Conservation (phyloP, 768 basidiomycete genomes). For the Rhizopogon salebrosus region DNA sequence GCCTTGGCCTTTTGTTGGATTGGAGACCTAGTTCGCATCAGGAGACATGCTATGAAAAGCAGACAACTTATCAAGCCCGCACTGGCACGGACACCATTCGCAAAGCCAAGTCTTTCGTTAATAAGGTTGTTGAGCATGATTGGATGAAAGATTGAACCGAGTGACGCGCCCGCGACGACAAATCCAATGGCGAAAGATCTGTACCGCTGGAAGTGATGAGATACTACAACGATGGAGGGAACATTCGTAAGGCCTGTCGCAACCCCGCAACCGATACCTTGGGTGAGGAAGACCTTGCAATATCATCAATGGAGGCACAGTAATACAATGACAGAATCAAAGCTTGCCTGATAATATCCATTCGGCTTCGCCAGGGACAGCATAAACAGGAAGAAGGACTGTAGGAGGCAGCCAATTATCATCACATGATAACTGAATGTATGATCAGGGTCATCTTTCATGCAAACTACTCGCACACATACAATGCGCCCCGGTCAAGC, state of each 20-base stretch:
- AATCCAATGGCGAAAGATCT: slow-evolving; percentile 41
- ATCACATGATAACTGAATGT: slow-evolving; percentile 35
- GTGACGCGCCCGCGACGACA: slow-evolving; percentile 34
- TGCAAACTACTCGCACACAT: slow-evolving; percentile 4
- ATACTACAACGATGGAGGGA: slow-evolving; percentile 37
- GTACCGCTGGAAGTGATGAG: slow-evolving; percentile 39
- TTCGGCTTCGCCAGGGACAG: slow-evolving; percentile 37
- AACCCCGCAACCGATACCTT: slow-evolving; percentile 32
- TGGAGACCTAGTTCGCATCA: slow-evolving; percentile 37
- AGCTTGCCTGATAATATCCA: slow-evolving; percentile 31
- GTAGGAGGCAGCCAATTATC: slow-evolving; percentile 39
- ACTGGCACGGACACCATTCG: slow-evolving; percentile 39
- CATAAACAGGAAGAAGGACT: slow-evolving; percentile 37
- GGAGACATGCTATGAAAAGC: slow-evolving; percentile 26
- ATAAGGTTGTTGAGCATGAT: slow-evolving; percentile 24
- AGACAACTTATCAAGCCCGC: slow-evolving; percentile 36
- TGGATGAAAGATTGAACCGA: slow-evolving; percentile 18
- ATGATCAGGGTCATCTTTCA: not conserved
- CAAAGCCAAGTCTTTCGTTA: slow-evolving; percentile 27
- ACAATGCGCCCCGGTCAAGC: slow-evolving; percentile 51
- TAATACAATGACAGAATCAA: no score
- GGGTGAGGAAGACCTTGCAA: slow-evolving; percentile 38
- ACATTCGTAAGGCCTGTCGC: slow-evolving; percentile 38
- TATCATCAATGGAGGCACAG: not conserved
- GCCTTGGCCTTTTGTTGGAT: slow-evolving; percentile 8